Percentiles rank a stretch among this genome's conserved stretches.
Conservation (phyloP, 78 protist genomes). For the Dictyostelium capitatum region DNA sequence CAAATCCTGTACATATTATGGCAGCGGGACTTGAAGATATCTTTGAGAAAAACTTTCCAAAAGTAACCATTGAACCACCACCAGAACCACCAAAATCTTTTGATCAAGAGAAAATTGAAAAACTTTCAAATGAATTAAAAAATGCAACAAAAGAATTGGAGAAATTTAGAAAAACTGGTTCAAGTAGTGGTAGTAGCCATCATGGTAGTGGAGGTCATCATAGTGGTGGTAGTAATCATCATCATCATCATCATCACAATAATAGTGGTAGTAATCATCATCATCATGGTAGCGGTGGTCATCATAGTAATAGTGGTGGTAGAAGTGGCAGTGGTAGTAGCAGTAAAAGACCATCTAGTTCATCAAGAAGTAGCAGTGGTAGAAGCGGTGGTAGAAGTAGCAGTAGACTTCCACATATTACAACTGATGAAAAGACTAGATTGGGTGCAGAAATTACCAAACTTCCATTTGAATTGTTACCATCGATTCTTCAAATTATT, state of each 20-base stretch:
- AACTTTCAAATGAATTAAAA: slow-evolving; percentile 49
- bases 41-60: slow-evolving; percentile 56
- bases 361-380: not conserved
- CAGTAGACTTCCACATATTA: slow-evolving; percentile 25
- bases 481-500: slow-evolving; percentile 46
- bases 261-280: not conserved
- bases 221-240: not conserved
- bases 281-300: not conserved
- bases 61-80: slow-evolving; percentile 28
- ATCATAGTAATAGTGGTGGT: not conserved
- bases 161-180: slow-evolving; percentile 10
- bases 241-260: not conserved
- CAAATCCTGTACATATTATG: slow-evolving; percentile 76
- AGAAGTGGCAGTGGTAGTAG: not conserved
- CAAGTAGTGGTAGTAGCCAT: not conserved
- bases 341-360: not conserved
- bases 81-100: not conserved
- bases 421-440: slow-evolving; percentile 63
- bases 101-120: slow-evolving; percentile 50
- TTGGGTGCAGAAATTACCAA: slow-evolving; percentile 40
- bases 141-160: slow-evolving; percentile 53
- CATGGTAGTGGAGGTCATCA: not conserved
- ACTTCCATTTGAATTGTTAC: slow-evolving; percentile 28
- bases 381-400: not conserved
- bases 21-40: slow-evolving; percentile 58